Evolutionary conservation across 768 basidiomycete genomes (phyloP).

Genomic region (Lentinus tigrinus): DNA sequence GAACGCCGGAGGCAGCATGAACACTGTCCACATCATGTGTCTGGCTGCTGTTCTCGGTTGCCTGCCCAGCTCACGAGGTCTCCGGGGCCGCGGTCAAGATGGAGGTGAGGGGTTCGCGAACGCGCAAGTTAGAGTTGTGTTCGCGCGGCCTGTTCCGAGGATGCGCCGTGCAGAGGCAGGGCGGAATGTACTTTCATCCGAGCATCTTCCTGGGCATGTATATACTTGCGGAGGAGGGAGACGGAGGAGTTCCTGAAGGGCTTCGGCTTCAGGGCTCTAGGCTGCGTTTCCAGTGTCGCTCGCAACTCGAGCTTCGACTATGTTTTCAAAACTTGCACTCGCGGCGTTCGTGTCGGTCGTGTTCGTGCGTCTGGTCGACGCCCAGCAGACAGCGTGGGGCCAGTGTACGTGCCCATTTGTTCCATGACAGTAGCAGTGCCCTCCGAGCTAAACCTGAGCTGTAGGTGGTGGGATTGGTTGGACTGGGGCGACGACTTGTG

Average conservation of each 20-base stretch:
- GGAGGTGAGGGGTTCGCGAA: neutral
- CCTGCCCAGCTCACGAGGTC: neutral
- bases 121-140: neutral
- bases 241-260: too few relatives aligned
- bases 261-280: too few relatives aligned
- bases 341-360: conserved; percentile 10
- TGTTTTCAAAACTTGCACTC: conserved; percentile 10
- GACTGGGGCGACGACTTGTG: conserved; percentile 13
- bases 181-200: neutral
- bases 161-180: neutral
- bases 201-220: neutral
- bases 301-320: neutral
- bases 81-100: neutral
- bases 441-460: neutral
- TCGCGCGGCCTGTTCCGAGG: neutral
- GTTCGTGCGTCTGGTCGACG: conserved; percentile 10
- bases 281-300: neutral
- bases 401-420: conserved; percentile 10
- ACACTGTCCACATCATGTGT: too few relatives aligned
- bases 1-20: too few relatives aligned
- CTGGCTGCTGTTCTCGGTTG: too few relatives aligned
- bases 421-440: neutral
- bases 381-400: conserved; percentile 19
- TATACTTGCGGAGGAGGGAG: neutral
- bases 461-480: conserved; percentile 17